Base-by-base conservation (phyloP, 2,329 filamentous ascomycete species). In the Aspergillus brunneoviolaceus region DNA sequence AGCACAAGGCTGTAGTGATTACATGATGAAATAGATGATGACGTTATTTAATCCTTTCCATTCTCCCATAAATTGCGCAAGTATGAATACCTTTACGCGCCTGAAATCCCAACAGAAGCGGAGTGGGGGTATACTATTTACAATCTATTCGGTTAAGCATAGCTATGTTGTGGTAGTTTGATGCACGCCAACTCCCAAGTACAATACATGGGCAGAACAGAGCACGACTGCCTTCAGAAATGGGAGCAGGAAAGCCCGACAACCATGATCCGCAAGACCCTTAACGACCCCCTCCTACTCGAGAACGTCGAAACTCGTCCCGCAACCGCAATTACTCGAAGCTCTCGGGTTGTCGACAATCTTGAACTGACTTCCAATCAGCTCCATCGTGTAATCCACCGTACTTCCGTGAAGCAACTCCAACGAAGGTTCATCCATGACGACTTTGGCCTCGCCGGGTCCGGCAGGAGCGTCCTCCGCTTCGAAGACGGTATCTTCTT, bases 301-400 rank as follows among this genome's bases (percentile, higher is more conserved):
- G 5, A 45, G 6, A 3, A 98, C 92, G 78, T 98, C 95, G 77
- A 99, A 99, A 74, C 94, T 98, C 16, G 94, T 97, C 7, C 95
- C 95, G 77, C 95, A 99, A 1, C 95, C 95, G 80, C 95, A 99
- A 75, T 91, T 96, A 77, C 93, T 98, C 60, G 90, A 92, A 4
- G 95, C 95, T 47, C 87, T 82, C 0, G 95, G 95, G 72, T 98
- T 99, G 69, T 96, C 93, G 62, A 92, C 88, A 71, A 99, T 92
- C 82, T 96, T 96, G 77, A 99, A 99, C 79, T 98, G 93, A 70
- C 89, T 91, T 27, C 90, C 90, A 72, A 97, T 97, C 77, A 99
- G 81, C 80, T 98, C 95, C 85, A 90, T 95, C 0, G 93, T 97
- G 72, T 93, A 99, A 73, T 99, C 95, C 42, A 99, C 88, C 74